Conservation (phyloP, 768 basidiomycete species). For the Naematelia encephala region DNA sequence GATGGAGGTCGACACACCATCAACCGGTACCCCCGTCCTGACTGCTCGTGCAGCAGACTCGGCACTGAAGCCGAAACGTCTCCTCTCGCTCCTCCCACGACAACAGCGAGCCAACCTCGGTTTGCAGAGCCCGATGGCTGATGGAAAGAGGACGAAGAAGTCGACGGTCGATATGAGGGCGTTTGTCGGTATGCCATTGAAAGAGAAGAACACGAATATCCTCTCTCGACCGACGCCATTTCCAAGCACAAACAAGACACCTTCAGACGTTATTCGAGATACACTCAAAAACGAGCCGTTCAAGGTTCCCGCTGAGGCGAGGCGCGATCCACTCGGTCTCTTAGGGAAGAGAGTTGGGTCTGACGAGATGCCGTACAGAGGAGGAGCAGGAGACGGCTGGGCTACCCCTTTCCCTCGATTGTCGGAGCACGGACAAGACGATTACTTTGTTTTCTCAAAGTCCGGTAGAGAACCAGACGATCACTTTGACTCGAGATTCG, state of each 20-base stretch:
- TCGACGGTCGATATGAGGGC: not conserved
- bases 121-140: not conserved
- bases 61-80: conserved; percentile 4
- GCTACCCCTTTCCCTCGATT: not conserved
- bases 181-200: conserved; percentile 2
- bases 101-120: conserved; percentile 10
- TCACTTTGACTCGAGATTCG: too few relatives aligned
- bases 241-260: too few relatives aligned
- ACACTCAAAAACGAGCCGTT: too few relatives aligned
- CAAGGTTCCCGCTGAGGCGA: too few relatives aligned
- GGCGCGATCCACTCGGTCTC: not conserved
- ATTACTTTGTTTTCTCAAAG: too few relatives aligned
- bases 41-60: not conserved
- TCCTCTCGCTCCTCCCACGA: conserved; percentile 12
- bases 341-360: not conserved
- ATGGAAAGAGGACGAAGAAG: conserved; percentile 1
- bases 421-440: not conserved
- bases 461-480: too few relatives aligned
- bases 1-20: not conserved
- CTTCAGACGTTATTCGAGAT: too few relatives aligned
- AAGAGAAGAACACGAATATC: conserved; percentile 3
- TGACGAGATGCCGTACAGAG: not conserved
- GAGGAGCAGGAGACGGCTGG: not conserved
- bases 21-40: not conserved
- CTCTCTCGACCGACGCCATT: too few relatives aligned